phyloP scores from a whole-genome alignment of 768 basidiomycete species.

The Galerina marginata region DNA sequence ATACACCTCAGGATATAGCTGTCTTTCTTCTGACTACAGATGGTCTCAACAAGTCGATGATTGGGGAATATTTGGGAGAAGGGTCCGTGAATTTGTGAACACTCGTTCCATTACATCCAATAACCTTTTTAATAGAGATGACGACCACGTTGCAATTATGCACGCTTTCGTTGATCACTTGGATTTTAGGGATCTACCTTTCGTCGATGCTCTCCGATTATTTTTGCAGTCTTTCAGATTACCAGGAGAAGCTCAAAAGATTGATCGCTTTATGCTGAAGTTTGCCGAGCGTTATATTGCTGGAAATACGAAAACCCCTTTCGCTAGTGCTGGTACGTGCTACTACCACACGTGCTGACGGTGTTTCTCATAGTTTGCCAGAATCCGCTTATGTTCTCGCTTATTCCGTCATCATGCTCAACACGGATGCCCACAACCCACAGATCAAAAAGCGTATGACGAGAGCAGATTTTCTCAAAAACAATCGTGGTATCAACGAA shows the following conservation, averaged over 20 bases:
- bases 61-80: conserved; percentile 98
- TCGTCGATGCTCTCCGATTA: conserved; percentile 87
- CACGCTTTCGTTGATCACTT: conserved; percentile 95
- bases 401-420: conserved; percentile 94
- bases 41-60: conserved; percentile 93
- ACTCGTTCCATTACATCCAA: neutral
- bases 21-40: conserved; percentile 86
- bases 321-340: conserved; percentile 89
- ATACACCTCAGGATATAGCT: conserved; percentile 79
- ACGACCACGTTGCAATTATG: conserved; percentile 91
- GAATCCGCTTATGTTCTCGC: conserved; percentile 95
- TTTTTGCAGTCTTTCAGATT: conserved; percentile 97
- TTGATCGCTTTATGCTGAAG: conserved; percentile 98
- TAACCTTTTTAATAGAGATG: conserved; percentile 61
- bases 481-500: conserved; percentile 97
- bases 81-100: conserved; percentile 59
- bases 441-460: conserved; percentile 96
- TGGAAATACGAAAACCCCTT: conserved; percentile 81
- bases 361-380: conserved; percentile 29
- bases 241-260: conserved; percentile 97
- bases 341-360: neutral
- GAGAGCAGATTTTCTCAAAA: conserved; percentile 88
- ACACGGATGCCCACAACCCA: conserved; percentile 96
- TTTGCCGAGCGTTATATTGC: conserved; percentile 97
- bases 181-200: conserved; percentile 81